Percentiles rank a stretch among this genome's conserved stretches.
Conservation (phyloP, 2,329 filamentous ascomycete genomes). For the Fusarium sterilihyphosum region DNA sequence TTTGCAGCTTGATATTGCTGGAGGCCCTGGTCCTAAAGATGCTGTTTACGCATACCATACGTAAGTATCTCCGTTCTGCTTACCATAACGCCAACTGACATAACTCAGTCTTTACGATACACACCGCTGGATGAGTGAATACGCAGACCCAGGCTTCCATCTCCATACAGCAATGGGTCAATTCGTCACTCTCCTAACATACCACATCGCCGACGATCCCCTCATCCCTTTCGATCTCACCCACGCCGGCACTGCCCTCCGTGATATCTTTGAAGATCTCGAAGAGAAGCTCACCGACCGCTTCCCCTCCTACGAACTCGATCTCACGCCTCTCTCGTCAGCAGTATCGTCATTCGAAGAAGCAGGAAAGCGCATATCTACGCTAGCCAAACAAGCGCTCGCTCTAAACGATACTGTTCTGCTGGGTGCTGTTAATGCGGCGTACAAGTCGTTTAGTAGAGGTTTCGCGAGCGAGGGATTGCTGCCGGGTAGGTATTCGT, state of each 20-base stretch:
- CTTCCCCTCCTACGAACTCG: neutral
- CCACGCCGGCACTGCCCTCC: constrained; percentile 13
- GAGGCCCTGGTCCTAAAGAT: constrained; percentile 25
- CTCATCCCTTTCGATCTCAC: constrained; percentile 23
- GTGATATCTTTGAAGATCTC: constrained; percentile 24
- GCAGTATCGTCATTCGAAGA: constrained; percentile 13
- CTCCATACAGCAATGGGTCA: constrained; percentile 61
- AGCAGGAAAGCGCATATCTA: constrained; percentile 4
- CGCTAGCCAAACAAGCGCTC: neutral
- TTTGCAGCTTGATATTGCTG: constrained; percentile 22
- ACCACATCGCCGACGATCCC: constrained; percentile 29
- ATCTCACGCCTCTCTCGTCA: constrained; percentile 2
- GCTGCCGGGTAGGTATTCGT: constrained; percentile 15
- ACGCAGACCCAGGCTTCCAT: constrained; percentile 60
- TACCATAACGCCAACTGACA: neutral
- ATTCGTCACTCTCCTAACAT: constrained; percentile 21
- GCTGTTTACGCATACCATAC: constrained; percentile 20
- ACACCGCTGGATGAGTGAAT: constrained; percentile 62
- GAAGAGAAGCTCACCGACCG: constrained; percentile 18
- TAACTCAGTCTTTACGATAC: constrained; percentile 28
- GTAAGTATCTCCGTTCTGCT: fast-evolving
- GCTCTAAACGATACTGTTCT: constrained; percentile 9
- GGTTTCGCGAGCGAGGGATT: constrained; percentile 27
- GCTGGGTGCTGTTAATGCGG: constrained; percentile 1
- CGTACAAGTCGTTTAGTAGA: constrained; percentile 17